phyloP scores from a whole-genome alignment of 768 basidiomycete species.

The Xerocomellus dryophilus region DNA sequence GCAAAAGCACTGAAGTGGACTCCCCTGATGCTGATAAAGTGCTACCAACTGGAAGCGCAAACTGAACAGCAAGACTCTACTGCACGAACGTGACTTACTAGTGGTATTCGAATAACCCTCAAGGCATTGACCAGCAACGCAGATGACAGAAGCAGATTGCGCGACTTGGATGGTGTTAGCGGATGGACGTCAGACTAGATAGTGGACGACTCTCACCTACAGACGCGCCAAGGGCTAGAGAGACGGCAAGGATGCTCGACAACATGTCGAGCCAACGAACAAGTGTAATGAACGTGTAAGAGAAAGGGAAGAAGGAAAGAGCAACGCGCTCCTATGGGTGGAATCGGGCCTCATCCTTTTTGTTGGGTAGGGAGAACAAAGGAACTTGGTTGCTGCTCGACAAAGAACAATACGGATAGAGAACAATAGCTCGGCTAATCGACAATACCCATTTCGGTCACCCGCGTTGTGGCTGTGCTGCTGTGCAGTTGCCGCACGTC shows the following conservation, averaged over 20 bases:
- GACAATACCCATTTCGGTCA: slow-evolving; percentile 4
- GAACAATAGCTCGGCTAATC: slow-evolving; percentile 28
- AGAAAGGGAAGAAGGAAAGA: slow-evolving; percentile 20
- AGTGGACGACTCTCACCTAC: slow-evolving; percentile 32
- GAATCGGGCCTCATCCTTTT: slow-evolving; percentile 25
- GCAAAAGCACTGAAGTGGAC: slow-evolving; percentile 55
- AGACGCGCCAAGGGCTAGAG: slow-evolving; percentile 38
- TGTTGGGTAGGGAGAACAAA: slow-evolving; percentile 31
- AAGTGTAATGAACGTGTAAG: slow-evolving; percentile 20
- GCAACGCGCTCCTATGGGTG: slow-evolving; percentile 19
- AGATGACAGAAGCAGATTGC: slow-evolving; percentile 63
- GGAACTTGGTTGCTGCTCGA: slow-evolving; percentile 19
- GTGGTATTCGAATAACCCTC: slow-evolving; percentile 75
- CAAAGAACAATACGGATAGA: slow-evolving; percentile 22
- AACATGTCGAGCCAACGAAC: slow-evolving; percentile 36
- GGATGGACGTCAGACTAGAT: not conserved
- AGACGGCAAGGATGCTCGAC: slow-evolving; percentile 37
- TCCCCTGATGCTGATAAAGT: slow-evolving; percentile 55
- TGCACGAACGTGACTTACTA: slow-evolving; percentile 39
- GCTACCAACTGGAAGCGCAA: slow-evolving; percentile 56
- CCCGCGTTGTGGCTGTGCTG: slow-evolving; percentile 12
- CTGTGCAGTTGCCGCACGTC: too few species aligned
- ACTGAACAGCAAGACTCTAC: slow-evolving; percentile 12
- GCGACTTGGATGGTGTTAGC: slow-evolving; percentile 40
- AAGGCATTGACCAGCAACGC: slow-evolving; percentile 87